These are phyloP conservation scores for Hanseniaspora hatyaiensis DNA, from an alignment of 805 yeast species.

Conservation along the genomic window DNA sequence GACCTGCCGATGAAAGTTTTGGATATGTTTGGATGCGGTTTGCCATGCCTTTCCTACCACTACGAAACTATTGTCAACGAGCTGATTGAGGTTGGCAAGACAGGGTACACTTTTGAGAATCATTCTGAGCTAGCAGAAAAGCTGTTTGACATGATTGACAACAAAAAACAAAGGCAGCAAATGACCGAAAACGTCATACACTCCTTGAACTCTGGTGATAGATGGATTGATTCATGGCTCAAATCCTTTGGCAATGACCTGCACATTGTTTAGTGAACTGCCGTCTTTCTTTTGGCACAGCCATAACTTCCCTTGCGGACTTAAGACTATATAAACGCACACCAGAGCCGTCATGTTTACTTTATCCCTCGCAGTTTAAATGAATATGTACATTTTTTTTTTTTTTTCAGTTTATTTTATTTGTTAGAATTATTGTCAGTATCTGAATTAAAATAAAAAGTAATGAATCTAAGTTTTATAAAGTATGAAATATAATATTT, in stretches of 20 bases:
- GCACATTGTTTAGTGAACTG: not conserved
- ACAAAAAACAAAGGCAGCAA: not conserved
- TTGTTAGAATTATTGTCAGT: no score
- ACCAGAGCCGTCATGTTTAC: no score
- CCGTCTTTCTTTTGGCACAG: no score
- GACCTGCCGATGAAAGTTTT: conserved; percentile 96
- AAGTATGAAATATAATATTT: not conserved
- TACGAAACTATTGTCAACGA: conserved; percentile 65
- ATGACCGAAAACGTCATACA: not conserved
- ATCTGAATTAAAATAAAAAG: no score
- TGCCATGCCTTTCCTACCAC: conserved; percentile 72
- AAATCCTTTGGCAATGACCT: not conserved
- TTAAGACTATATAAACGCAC: no score
- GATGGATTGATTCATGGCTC: conserved; percentile 11
- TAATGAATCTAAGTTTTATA: not conserved
- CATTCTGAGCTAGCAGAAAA: not conserved
- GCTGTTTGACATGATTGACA: not conserved
- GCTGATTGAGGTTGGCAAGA: conserved; percentile 52
- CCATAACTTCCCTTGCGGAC: no score
- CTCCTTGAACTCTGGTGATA: not conserved
- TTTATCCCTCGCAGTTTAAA: no score
- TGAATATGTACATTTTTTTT: no score
- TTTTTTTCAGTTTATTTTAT: no score
- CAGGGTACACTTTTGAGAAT: conserved; percentile 42
- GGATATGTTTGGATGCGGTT: conserved; percentile 90